These are phyloP conservation scores for Aspergillus luchuensis DNA, from an alignment of 2,329 filamentous ascomycete species.

Conservation along the genomic window DNA sequence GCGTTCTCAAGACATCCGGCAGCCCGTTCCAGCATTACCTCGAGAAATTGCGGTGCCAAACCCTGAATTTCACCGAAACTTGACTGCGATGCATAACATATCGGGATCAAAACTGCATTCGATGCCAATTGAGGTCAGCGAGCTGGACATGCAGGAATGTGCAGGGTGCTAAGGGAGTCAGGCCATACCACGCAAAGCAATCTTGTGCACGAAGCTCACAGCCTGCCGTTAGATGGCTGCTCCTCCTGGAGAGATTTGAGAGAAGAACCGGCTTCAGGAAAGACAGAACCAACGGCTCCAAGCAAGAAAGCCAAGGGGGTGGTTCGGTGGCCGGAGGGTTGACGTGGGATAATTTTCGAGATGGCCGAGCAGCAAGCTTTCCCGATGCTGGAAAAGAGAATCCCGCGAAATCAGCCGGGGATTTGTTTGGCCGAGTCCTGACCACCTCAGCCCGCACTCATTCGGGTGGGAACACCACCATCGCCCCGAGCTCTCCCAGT, in stretches of 20 bases:
- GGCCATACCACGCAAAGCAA: slow-evolving; percentile 13
- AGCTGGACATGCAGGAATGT: slow-evolving; percentile 5
- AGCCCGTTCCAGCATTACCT: slow-evolving; percentile 56
- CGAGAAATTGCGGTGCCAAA: slow-evolving; percentile 31
- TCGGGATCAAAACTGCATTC: slow-evolving; percentile 17
- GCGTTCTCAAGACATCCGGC: slow-evolving; percentile 53
- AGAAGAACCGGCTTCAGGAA: neutral
- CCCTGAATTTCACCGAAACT: slow-evolving; percentile 29
- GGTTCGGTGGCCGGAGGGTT: slow-evolving; percentile 13
- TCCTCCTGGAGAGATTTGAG: neutral
- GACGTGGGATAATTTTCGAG: slow-evolving; percentile 21
- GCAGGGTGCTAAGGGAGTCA: slow-evolving; percentile 5
- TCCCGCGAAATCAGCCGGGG: slow-evolving; percentile 29
- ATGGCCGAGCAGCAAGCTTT: slow-evolving; percentile 21
- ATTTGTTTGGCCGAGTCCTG: slow-evolving; percentile 38
- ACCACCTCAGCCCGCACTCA: slow-evolving; percentile 28
- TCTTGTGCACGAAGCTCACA: slow-evolving; percentile 13
- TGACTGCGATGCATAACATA: slow-evolving; percentile 29
- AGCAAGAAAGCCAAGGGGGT: neutral
- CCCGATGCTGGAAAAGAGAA: slow-evolving; percentile 31
- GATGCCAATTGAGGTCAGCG: slow-evolving; percentile 1
- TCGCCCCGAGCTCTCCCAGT: slow-evolving; percentile 6
- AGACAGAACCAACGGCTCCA: neutral
- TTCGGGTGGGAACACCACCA: slow-evolving; percentile 11
- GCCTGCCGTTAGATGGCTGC: slow-evolving; percentile 1